Evolutionary conservation across 495 filamentous ascomycete genomes (phyloP), one percentile per base, ranked within the genome.

Genomic region (Haplographium delicatum): DNA sequence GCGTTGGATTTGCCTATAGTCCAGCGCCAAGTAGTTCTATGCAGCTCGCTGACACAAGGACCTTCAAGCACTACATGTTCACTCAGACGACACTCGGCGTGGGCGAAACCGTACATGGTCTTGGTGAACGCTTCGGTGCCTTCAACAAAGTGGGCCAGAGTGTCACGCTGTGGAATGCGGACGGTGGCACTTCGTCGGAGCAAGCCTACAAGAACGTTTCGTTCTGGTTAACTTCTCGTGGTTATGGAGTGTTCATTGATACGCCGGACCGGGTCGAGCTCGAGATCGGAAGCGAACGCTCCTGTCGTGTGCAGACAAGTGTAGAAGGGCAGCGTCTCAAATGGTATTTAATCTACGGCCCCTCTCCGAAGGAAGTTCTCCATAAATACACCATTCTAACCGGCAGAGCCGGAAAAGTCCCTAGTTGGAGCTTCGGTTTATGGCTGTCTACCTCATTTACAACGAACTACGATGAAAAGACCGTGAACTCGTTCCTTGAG

Each of bases 151-250:
- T 85, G 26, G 84, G 84, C 7, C 82, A 87, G 62, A 71, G 68
- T 4, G 70, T 89, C 2, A 73, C 75, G 44, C 73, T 88, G 16
- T 86, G 83, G 81, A 86, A 87, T 49, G 78, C 80, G 26, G 84
- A 89, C 54, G 84, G 84, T 2, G 84, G 83, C 7, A 87, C 85
- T 15, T 82, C 76, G 0, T 80, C 74, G 15, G 83, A 87, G 43
- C 73, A 85, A 51, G 82, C 82, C 0, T 89, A 89, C 61, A 87
- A 87, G 66, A 88, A 87, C 57, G 71, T 87, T 5, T 77, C 81
- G 1, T 87, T 87, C 63, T 86, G 82, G 62, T 65, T 88, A 27
- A 84, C 78, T 49, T 84, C 78, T 0, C 68, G 72, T 11, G 82
- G 82, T 1, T 89, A 88, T 60, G 83, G 83, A 20, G 71, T 87